Percentiles rank a stretch among this genome's conserved stretches.
Evolutionary conservation across 805 yeast genomes (phyloP).

Genomic region (Wickerhamiella musiphila): DNA sequence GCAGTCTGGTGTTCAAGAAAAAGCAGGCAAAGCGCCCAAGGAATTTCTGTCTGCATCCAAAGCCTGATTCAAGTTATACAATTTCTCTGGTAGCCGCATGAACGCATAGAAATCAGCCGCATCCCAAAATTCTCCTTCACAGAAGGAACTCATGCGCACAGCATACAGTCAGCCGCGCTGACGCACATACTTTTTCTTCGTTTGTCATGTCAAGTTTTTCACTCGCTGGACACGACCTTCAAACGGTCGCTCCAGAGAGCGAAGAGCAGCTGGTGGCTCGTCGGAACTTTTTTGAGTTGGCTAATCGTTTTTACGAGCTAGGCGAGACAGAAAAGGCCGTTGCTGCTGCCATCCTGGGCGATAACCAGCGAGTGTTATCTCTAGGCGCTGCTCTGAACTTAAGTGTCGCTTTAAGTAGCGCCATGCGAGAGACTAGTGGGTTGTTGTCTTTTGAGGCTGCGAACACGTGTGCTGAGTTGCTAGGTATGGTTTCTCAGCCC

Average conservation of each 20-base stretch:
- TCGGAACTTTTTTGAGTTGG: background rate
- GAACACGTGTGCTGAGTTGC: background rate
- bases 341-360: background rate
- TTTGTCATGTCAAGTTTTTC: constrained; percentile 3
- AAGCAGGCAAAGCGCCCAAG: no score
- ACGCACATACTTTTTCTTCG: no score
- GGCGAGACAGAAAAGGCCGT: background rate
- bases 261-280: background rate
- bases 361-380: background rate
- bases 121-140: no score
- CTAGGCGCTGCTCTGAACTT: background rate
- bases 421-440: background rate
- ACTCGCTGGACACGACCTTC: constrained; percentile 1
- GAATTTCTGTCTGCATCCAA: no score
- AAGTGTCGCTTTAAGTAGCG: background rate
- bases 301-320: background rate
- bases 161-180: no score
- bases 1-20: background rate
- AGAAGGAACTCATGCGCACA: no score
- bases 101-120: no score
- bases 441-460: background rate
- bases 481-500: background rate
- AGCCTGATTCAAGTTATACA: no score
- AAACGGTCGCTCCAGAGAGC: background rate
- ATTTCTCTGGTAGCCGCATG: no score